Conservation (phyloP, 768 basidiomycete genomes). For the Suillus fuscotomentosus region DNA sequence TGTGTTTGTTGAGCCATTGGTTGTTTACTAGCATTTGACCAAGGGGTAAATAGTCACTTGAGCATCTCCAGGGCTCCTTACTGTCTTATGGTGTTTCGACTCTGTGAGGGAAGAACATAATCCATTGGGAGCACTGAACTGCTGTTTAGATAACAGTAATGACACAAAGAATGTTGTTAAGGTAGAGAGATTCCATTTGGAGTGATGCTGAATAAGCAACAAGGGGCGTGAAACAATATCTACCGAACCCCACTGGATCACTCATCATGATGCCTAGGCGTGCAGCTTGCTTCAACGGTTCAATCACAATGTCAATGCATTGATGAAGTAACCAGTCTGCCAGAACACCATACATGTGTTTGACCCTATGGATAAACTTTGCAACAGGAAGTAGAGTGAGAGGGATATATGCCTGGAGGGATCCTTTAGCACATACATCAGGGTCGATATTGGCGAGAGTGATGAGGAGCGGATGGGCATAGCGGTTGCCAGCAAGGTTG, state of each 20-base stretch:
- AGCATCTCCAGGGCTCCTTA: too few species aligned
- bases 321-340: slow-evolving; percentile 19
- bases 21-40: too few species aligned
- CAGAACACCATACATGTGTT: slow-evolving; percentile 9
- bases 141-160: too few species aligned
- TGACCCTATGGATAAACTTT: slow-evolving; percentile 14
- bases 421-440: slow-evolving; percentile 14
- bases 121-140: too few species aligned
- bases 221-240: slow-evolving; percentile 19
- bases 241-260: slow-evolving; percentile 19
- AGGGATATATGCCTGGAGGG: slow-evolving; percentile 16
- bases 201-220: too few species aligned
- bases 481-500: too few species aligned
- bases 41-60: too few species aligned
- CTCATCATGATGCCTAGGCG: slow-evolving; percentile 18
- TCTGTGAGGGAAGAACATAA: too few species aligned
- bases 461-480: slow-evolving; percentile 11
- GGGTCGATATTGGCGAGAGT: slow-evolving; percentile 13
- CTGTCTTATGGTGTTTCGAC: too few species aligned
- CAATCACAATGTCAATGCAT: slow-evolving; percentile 15
- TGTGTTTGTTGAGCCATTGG: too few species aligned
- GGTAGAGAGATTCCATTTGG: too few species aligned
- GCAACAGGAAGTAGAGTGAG: slow-evolving; percentile 20
- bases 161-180: too few species aligned
- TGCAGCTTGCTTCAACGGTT: slow-evolving; percentile 18